Percentiles rank a stretch among this genome's conserved stretches.
Conservation (phyloP, 495 filamentous ascomycete species). For the Aspergillus sparsus region DNA sequence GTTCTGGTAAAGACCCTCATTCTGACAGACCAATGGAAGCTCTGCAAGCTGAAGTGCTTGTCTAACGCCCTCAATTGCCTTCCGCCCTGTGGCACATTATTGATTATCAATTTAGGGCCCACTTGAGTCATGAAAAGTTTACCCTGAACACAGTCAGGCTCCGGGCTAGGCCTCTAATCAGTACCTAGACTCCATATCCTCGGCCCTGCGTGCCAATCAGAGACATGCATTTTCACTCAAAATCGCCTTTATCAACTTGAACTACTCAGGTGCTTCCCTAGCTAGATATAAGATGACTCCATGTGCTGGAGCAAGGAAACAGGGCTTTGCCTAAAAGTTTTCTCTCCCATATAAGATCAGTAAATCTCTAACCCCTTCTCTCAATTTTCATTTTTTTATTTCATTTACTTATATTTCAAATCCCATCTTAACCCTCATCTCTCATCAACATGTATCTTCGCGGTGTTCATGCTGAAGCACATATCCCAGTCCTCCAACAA, state of each 20-base stretch:
- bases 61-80: neutral
- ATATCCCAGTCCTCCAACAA: conserved; percentile 20
- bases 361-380: too few species aligned
- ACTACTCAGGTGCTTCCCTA: neutral
- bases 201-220: conserved; percentile 9
- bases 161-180: neutral
- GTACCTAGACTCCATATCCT: conserved; percentile 1
- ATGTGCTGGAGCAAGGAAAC: neutral
- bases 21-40: neutral
- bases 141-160: neutral
- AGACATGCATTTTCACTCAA: neutral
- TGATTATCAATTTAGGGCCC: neutral
- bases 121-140: neutral
- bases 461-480: conserved; percentile 18
- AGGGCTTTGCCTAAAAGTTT: too few species aligned
- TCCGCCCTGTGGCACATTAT: neutral
- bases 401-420: neutral
- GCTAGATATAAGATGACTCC: conserved; percentile 3
- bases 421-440: neutral
- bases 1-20: neutral
- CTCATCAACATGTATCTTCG: conserved; percentile 20
- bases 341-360: conserved; percentile 4
- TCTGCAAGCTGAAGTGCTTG: neutral
- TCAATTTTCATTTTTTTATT: neutral
- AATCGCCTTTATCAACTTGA: conserved; percentile 3